Evolutionary conservation across 192 early-diverging fungal genomes (phyloP).

Genomic region (Kappamyces sp.): DNA sequence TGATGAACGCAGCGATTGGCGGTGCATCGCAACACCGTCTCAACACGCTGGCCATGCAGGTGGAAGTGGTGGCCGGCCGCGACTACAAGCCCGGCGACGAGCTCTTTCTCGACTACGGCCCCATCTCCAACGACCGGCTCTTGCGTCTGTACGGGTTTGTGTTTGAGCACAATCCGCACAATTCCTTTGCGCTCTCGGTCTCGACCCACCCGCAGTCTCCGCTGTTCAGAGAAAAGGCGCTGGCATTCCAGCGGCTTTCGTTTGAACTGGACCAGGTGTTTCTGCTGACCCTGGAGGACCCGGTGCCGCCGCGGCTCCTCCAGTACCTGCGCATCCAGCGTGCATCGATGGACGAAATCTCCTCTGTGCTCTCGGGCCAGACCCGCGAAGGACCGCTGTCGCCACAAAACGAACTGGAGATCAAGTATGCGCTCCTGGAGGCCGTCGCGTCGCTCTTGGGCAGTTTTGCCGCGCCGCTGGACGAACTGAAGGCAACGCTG

Average conservation of each 20-base stretch:
- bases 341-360: constrained; percentile 16
- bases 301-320: constrained; percentile 26
- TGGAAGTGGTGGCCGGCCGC: constrained; percentile 34
- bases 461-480: constrained; percentile 13
- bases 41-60: constrained; percentile 8
- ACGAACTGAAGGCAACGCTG: not conserved
- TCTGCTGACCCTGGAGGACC: constrained; percentile 25
- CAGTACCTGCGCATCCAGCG: constrained; percentile 37
- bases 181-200: constrained; percentile 31
- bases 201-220: constrained; percentile 23
- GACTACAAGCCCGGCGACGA: constrained; percentile 29
- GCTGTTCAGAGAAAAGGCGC: constrained; percentile 28
- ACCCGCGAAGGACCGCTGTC: constrained; percentile 9
- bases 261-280: constrained; percentile 16
- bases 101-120: constrained; percentile 36
- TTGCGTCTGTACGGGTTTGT: constrained; percentile 35
- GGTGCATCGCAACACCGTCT: constrained; percentile 27
- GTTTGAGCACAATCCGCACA: constrained; percentile 24
- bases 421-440: constrained; percentile 26
- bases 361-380: not conserved
- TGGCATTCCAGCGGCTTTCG: constrained; percentile 14
- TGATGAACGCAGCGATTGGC: constrained; percentile 29
- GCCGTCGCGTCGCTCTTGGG: constrained; percentile 23
- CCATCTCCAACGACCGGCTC: constrained; percentile 28
- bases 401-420: constrained; percentile 30